Percentiles rank a stretch among this genome's conserved stretches.
phyloP scores from a whole-genome alignment of 2,329 filamentous ascomycete species.

The Aspergillus arachidicola region DNA sequence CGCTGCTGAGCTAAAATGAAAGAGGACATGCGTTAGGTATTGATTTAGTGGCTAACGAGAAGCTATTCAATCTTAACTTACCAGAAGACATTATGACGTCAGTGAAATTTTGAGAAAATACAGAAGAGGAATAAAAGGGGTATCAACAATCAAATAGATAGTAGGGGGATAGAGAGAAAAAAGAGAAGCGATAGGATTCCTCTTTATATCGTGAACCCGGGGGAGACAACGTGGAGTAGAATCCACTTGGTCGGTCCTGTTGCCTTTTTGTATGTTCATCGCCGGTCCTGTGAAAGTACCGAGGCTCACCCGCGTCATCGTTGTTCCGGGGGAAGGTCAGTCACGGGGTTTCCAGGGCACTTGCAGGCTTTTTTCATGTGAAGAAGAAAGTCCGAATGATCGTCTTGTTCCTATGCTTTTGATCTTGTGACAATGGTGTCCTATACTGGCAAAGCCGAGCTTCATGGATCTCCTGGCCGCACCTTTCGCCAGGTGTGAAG shows the following conservation, averaged over 20 bases:
- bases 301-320: conserved; percentile 32
- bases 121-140: conserved; percentile 6
- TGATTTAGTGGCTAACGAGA: neutral
- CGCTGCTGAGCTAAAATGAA: conserved; percentile 55
- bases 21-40: neutral
- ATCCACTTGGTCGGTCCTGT: conserved; percentile 20
- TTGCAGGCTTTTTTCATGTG: conserved; percentile 26
- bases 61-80: conserved; percentile 24
- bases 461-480: neutral
- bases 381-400: conserved; percentile 17
- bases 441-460: neutral
- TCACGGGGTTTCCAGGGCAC: conserved; percentile 27
- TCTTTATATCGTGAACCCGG: conserved; percentile 19
- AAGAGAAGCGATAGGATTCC: conserved; percentile 6
- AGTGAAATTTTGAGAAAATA: conserved; percentile 8
- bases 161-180: conserved; percentile 2
- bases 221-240: conserved; percentile 10
- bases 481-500: neutral
- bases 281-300: conserved; percentile 31
- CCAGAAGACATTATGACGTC: conserved; percentile 47
- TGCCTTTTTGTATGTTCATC: conserved; percentile 18
- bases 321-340: conserved; percentile 24
- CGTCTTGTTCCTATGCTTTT: conserved; percentile 12
- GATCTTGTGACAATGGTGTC: conserved; percentile 1
- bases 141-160: conserved; percentile 4